phyloP scores from a whole-genome alignment of 257 asterid species.

The Scutellaria galericulata region DNA sequence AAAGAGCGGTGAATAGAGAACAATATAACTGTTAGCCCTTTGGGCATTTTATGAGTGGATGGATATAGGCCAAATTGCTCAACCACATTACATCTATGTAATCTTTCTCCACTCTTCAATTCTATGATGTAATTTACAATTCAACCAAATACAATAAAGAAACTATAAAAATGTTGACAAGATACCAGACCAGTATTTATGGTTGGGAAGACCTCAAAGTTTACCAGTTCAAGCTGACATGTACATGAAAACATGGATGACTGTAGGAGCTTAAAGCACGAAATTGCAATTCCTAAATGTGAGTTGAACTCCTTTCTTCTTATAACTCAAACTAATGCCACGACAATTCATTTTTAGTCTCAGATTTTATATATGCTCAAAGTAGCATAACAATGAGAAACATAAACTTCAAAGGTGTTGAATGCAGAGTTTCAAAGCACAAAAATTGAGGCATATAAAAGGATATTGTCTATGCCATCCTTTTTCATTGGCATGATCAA shows the following conservation, averaged over 20 bases:
- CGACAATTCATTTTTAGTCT: neutral
- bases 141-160: neutral
- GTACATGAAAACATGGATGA: neutral
- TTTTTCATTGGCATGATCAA: slow-evolving; percentile 87
- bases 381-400: slow-evolving; percentile 12
- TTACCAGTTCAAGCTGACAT: neutral
- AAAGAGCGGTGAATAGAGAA: too few relatives aligned
- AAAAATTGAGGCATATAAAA: slow-evolving; percentile 44
- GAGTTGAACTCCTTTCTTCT: neutral
- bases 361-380: slow-evolving; percentile 10
- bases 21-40: too few relatives aligned
- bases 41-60: too few relatives aligned
- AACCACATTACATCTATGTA: too few relatives aligned
- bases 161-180: neutral
- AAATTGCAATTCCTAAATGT: neutral
- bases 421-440: slow-evolving; percentile 14
- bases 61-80: too few relatives aligned
- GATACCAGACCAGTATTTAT: neutral
- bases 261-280: neutral
- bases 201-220: neutral
- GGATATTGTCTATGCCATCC: slow-evolving; percentile 98
- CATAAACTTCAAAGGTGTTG: neutral
- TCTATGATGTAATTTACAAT: too few relatives aligned
- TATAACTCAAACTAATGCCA: neutral
- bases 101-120: too few relatives aligned